Base-by-base conservation (phyloP, 176 grass and related monocot species). In the Carex scoparia region DNA sequence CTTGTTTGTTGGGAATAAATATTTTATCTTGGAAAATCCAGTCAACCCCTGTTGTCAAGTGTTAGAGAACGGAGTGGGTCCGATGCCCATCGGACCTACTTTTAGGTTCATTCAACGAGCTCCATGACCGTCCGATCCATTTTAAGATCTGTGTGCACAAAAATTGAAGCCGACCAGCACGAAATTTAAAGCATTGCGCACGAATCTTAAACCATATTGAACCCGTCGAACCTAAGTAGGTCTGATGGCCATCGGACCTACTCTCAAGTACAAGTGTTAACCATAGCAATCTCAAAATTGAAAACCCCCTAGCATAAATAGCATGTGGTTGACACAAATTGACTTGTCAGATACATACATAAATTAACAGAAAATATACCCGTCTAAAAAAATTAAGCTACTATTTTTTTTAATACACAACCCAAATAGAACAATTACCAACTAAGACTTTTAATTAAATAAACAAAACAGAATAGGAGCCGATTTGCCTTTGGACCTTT, bases 251-350 rank as follows among this genome's bases (percentile, higher is more conserved):
- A 23, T 23, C 23, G 23, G 23, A 23, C 23, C 23, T 23, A 23
- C 23, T 23, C 23, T 23, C 23, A 23, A 23, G 23, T 23, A 23
- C 40, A 53, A 23, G 23, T 23, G 23, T 23, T 23, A 23, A 23
- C 6, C 60, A 76, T 59, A 33, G 13, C 23, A 40, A 80, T 18
- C 75, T 28, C 53, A 73, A 32, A 18, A 27, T 73, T 30, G 0
- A 80, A 35, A 44, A 10, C 59, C 48, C 62, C 60, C 62, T n/a
- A n/a, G 35, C 55, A 14, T 84, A 27, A 38, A 66, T 70, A 68
- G 61, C 10, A 44, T 18, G 55, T 89, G 83, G 57, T 49, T 18
- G 56, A 58, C 61, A 63, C 48, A 68, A 16, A 82, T 82, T 82
- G 60, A 82, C 57, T 49, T 65, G 37, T 42, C 60, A 82, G 23